Base-by-base conservation (phyloP, 1,139 yeast species). In the Eremothecium sinecaudum region DNA sequence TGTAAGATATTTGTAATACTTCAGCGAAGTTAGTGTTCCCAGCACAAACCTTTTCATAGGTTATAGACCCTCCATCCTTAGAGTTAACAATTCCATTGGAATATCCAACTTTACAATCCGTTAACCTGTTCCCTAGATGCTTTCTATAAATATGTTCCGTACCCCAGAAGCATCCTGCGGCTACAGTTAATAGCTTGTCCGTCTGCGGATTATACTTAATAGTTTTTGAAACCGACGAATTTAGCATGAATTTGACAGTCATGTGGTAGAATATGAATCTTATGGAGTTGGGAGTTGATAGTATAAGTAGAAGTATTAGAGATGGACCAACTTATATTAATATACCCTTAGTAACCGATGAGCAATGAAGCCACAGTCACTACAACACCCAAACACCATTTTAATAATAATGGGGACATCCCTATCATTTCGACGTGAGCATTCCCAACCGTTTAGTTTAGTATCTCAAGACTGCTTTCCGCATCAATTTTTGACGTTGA, bases 131-230 rank as follows among this genome's bases (percentile, higher is more conserved):
- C 10, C 50, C 59, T 46, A 75, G 80, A 43, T 80, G 70, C 53
- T 80, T 80, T 42, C 78, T 64, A 62, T 73, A 86, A 24, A 87
- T 75, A 48, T 80, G 79, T 53, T 90, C 97, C 9, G 81, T 84
- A 13, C 95, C 95, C 97, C 97, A 87, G 66, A 86, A 90, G 55
- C 98, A 87, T 3, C 92, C 92, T 2, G 81, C 86, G 1, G 83
- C 87, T 15, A 79, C 57, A 0, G 86, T 79, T 36, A 77, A 56
- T 23, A 76, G 46, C 45, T 70, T 66, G 33, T 79, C 61, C 5
- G 60, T 51, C 5, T 61, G 45, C 4, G 68, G 59, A 18, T 57
- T 59, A 43, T 44, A 60, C 39, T 60, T 64, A 16, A 68, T 48
- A 10, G 9, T 19, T 19, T 19, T 19, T 7, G 21, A 19, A 8